These are phyloP conservation scores for Candida ficus DNA, from an alignment of 805 yeast species.

Conservation along the genomic window DNA sequence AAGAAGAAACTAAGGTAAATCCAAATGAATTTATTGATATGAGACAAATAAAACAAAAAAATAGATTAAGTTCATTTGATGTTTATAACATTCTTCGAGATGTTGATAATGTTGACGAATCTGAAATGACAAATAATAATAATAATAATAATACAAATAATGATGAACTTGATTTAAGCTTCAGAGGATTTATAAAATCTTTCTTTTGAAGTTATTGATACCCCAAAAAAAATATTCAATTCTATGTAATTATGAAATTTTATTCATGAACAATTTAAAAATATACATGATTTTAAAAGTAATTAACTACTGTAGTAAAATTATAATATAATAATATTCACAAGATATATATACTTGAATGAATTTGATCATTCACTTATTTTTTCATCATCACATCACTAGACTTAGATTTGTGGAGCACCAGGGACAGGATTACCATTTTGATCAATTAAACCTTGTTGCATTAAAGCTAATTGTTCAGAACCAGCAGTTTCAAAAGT, in stretches of 20 bases:
- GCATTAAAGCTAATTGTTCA: constrained; percentile 88
- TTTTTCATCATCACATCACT: too few relatives aligned
- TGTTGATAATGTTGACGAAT: constrained; percentile 1
- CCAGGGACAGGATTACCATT: constrained; percentile 85
- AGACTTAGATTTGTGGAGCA: constrained; percentile 49
- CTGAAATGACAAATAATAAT: not conserved
- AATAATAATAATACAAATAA: not conserved
- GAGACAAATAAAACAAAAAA: constrained; percentile 3
- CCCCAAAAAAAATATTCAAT: not conserved
- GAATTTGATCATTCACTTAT: too few relatives aligned
- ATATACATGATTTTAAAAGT: not conserved
- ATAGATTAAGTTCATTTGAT: constrained; percentile 21
- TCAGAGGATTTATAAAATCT: constrained; percentile 18
- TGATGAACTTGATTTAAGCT: constrained; percentile 12
- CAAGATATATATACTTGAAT: constrained; percentile 1
- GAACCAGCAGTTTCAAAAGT: constrained; percentile 95
- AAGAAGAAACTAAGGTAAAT: not conserved
- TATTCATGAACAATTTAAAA: not conserved
- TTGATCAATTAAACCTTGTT: constrained; percentile 77
- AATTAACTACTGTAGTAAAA: too few relatives aligned
- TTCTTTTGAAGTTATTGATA: constrained; percentile 7
- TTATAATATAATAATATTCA: not conserved
- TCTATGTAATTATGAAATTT: too few relatives aligned
- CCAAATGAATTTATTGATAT: constrained; percentile 6
- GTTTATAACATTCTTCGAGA: constrained; percentile 20